Evolutionary conservation across 371 early-diverging fungal species (phyloP), one percentile per base, ranked within the genome.

Genomic region (Syncephalastrum sp.): DNA sequence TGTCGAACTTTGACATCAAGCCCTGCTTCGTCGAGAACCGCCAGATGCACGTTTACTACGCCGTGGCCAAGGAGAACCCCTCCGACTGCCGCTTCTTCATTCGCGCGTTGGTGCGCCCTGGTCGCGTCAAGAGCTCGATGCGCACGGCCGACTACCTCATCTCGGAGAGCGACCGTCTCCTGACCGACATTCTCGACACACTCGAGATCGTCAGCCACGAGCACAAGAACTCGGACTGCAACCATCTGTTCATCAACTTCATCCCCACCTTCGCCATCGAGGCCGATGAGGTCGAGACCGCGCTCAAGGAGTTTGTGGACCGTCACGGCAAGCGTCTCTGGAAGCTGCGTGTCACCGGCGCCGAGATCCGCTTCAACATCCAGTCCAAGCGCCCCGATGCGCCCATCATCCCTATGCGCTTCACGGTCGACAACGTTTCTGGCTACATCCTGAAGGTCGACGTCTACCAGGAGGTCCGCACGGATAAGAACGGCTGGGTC

Each of bases 231-330:
- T 92, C 91, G 24, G 97, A 97, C 76, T 95, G 97, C 83, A 97
- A 97, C 82, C 99, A 98, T 63, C 68, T 98, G 76, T 96, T 96
- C 70, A 91, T 98, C 77, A 94, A 94, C 88, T 96, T 96, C 63
- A 87, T 97, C 68, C 97, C 98, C 10, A 92, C 91, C 17, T 97
- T 97, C 84, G 85, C 91, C 61, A 74, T 97, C 60, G 93, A 93
- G 62, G 77, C 89, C 5, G 82, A 87, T 60, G 88, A 91, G 55
- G 92, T 95, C 50, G 94, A 93, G 65, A 69, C 79, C 47, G 92
- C 92, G 16, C 78, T 97, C 59, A 87, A 87, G 69, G 92, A 90
- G 42, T 92, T 97, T 74, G 85, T 97, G 29, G 91, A 92, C 59
- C 90, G 95, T 59, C 96, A 97, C 63, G 95, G 96, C 60, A 91